Percentiles rank a stretch among this genome's conserved stretches.
phyloP scores from a whole-genome alignment of 2,329 filamentous ascomycete species.

The Coniochaeta prunicola region DNA sequence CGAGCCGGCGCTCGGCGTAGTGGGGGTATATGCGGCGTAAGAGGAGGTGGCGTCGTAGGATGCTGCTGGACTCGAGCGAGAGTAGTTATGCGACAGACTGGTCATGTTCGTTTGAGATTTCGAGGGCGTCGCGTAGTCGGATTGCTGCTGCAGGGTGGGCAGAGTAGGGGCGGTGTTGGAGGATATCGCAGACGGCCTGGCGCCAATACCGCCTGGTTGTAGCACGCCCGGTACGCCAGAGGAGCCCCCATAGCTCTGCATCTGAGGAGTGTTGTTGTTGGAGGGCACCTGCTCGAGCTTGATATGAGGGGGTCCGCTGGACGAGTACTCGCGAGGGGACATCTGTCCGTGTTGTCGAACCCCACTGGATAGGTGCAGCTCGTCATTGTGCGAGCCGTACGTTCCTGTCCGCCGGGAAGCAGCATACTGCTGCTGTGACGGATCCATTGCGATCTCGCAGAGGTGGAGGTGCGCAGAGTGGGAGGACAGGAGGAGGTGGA shows the following conservation, averaged over 20 bases:
- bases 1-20: constrained; percentile 54
- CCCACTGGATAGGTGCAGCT: constrained; percentile 44
- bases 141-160: constrained; percentile 39
- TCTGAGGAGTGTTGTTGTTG: constrained; percentile 25
- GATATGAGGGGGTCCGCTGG: constrained; percentile 35
- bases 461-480: not conserved
- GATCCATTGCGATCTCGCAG: constrained; percentile 25
- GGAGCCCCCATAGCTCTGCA: constrained; percentile 24
- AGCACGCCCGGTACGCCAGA: constrained; percentile 50
- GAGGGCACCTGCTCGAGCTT: constrained; percentile 38
- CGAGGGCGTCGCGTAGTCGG: constrained; percentile 47
- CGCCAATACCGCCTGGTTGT: constrained; percentile 44
- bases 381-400: constrained; percentile 38
- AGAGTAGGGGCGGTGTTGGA: constrained; percentile 38
- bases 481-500: not conserved
- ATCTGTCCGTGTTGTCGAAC: constrained; percentile 24
- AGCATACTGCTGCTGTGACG: constrained; percentile 27
- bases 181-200: constrained; percentile 28
- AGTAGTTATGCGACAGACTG: constrained; percentile 63
- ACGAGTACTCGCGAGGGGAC: constrained; percentile 40
- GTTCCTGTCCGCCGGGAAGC: constrained; percentile 30
- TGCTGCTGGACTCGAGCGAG: constrained; percentile 72
- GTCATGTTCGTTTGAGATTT: constrained; percentile 55
- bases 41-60: constrained; percentile 43
- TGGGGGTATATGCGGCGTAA: constrained; percentile 51